Percentiles rank a stretch among this genome's conserved stretches.
phyloP scores from a whole-genome alignment of 345 rosid genomes.

The Geranium rotundifolium region DNA sequence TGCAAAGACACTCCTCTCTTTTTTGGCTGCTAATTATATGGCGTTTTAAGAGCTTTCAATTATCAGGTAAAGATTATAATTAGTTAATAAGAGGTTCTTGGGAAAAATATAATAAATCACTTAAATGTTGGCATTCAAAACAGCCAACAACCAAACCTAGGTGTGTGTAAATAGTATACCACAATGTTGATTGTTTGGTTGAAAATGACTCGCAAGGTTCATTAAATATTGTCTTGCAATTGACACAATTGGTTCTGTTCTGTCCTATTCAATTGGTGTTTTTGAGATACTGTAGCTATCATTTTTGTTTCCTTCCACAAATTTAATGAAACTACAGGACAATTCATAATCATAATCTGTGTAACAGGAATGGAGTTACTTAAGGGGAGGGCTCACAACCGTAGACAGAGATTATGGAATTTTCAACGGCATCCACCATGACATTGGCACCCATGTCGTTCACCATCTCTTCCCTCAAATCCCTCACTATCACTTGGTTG shows the following conservation, averaged over 20 bases:
- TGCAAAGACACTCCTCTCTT: no score
- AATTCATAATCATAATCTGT: background rate
- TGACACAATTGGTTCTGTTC: background rate
- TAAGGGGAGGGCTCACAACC: conserved; percentile 91
- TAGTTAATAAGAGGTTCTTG: no score
- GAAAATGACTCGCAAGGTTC: background rate
- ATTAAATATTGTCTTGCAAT: background rate
- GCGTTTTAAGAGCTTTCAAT: no score
- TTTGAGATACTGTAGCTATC: background rate
- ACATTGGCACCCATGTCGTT: conserved; percentile 88
- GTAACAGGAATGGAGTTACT: conserved; percentile 77
- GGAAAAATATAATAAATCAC: no score
- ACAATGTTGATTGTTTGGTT: no score
- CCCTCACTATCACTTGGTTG: conserved; percentile 84
- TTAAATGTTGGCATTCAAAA: no score
- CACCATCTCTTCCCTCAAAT: conserved; percentile 95
- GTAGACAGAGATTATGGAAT: conserved; percentile 78
- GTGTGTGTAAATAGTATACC: no score
- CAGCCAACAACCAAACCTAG: no score
- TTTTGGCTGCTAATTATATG: no score
- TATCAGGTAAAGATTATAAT: no score
- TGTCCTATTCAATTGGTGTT: background rate
- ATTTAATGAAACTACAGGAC: background rate
- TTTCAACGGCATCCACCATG: conserved; percentile 88
- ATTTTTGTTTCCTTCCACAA: background rate